These are phyloP conservation scores for Mycena alexandri DNA, from an alignment of 768 basidiomycete species.

Conservation along the genomic window DNA sequence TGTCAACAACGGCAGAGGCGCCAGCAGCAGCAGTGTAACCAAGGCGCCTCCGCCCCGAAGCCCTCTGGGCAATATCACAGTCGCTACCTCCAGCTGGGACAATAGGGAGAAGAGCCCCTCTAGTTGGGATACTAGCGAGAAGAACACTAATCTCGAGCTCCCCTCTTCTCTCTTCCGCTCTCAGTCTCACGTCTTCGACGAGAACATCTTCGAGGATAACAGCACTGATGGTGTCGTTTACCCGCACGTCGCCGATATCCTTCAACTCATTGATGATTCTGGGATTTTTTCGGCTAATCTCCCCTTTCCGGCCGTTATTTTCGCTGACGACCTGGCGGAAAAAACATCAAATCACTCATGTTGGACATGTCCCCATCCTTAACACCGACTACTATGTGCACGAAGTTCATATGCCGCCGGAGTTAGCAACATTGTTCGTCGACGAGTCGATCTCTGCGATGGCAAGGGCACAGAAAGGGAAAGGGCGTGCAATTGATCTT, in stretches of 20 bases:
- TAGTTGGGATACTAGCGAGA: too few relatives aligned
- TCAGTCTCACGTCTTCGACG: neutral
- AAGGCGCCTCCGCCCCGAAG: conserved; percentile 7
- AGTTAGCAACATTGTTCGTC: neutral
- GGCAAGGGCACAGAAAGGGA: conserved; percentile 10
- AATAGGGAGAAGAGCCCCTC: too few relatives aligned
- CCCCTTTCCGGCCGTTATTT: neutral
- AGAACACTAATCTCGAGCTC: neutral
- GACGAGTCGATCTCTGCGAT: neutral
- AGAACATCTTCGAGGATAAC: neutral
- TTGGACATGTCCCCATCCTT: neutral
- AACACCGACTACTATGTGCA: neutral
- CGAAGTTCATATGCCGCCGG: neutral
- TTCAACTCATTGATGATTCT: conserved; percentile 1
- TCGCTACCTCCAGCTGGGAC: neutral
- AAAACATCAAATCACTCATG: neutral
- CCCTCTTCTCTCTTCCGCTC: neutral
- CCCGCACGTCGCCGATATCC: neutral
- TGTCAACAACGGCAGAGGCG: conserved; percentile 4
- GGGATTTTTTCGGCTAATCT: neutral
- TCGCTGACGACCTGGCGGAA: neutral
- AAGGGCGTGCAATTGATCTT: conserved; percentile 10
- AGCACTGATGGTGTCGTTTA: neutral
- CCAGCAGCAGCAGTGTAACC: neutral
- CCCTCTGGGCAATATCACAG: conserved; percentile 4